Conservation (phyloP, 805 yeast species). For the Priceomyces castillae region DNA sequence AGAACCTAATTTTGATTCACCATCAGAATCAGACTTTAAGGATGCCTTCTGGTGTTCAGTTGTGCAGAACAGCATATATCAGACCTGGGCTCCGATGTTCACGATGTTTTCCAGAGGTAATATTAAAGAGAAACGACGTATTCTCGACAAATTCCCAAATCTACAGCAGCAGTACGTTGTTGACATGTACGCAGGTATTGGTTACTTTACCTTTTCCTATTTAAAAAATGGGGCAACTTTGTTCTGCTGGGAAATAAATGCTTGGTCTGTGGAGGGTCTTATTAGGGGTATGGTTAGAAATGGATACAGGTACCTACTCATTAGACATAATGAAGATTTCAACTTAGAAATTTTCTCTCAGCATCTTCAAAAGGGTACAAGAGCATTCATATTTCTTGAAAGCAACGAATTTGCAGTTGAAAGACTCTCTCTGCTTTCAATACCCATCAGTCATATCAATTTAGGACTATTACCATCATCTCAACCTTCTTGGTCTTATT, state of each 20-base stretch:
- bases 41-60: slow-evolving; percentile 69
- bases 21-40: slow-evolving; percentile 43
- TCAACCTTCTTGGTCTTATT: slow-evolving; percentile 52
- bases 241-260: slow-evolving; percentile 80
- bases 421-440: slow-evolving; percentile 31
- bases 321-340: slow-evolving; percentile 26
- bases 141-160: slow-evolving; percentile 42
- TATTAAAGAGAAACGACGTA: slow-evolving; percentile 72
- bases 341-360: slow-evolving; percentile 16
- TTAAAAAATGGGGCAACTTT: slow-evolving; percentile 52
- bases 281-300: slow-evolving; percentile 51
- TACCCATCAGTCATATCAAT: slow-evolving; percentile 58
- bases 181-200: slow-evolving; percentile 83
- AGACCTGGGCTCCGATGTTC: slow-evolving; percentile 79
- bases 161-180: slow-evolving; percentile 46
- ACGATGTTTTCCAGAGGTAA: slow-evolving; percentile 91
- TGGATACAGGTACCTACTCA: slow-evolving; percentile 36
- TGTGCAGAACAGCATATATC: slow-evolving; percentile 70
- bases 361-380: slow-evolving; percentile 15
- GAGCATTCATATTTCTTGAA: slow-evolving; percentile 58
- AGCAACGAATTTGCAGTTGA: slow-evolving; percentile 51
- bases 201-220: slow-evolving; percentile 76
- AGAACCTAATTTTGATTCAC: slow-evolving; percentile 30
- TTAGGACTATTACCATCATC: slow-evolving; percentile 79
- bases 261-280: slow-evolving; percentile 79